Conservation (phyloP, 2,329 filamentous ascomycete genomes). For the Trichophyton mentagrophytes region DNA sequence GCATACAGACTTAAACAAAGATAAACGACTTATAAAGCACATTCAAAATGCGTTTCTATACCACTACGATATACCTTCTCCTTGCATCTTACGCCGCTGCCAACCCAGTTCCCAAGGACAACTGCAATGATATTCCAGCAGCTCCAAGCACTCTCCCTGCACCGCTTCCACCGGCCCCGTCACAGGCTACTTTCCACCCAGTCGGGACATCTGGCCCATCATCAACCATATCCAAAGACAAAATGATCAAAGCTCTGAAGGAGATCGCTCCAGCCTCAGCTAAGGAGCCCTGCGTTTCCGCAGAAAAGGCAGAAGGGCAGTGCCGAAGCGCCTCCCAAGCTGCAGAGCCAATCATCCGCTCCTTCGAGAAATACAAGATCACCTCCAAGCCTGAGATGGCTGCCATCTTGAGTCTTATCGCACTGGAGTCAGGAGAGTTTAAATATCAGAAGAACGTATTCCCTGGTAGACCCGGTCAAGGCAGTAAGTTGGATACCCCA, state of each 20-base stretch:
- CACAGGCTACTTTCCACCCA: background rate
- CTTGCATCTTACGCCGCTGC: background rate
- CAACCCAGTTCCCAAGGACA: background rate
- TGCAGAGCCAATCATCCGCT: constrained; percentile 42
- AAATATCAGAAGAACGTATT: constrained; percentile 57
- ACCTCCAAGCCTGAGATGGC: constrained; percentile 48
- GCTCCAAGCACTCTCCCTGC: background rate
- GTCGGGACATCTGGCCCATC: background rate
- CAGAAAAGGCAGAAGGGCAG: constrained; percentile 38
- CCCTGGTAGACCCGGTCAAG: constrained; percentile 43
- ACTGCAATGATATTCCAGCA: background rate
- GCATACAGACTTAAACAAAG: background rate
- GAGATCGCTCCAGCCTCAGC: constrained; percentile 46
- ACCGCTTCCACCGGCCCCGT: background rate
- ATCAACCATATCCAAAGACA: background rate
- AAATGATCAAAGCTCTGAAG: constrained; percentile 8
- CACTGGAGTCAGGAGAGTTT: constrained; percentile 58
- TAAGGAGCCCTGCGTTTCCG: constrained; percentile 34
- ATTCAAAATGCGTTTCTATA: constrained; percentile 1
- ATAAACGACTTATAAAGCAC: background rate
- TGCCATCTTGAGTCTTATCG: constrained; percentile 56
- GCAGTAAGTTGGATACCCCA: constrained; percentile 10
- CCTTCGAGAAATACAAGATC: constrained; percentile 48
- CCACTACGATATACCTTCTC: constrained; percentile 1
- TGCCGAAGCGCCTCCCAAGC: constrained; percentile 55